These are phyloP conservation scores for Pythium utonaiense DNA, from an alignment of 352 stramenopile genomes.

Conservation along the genomic window DNA sequence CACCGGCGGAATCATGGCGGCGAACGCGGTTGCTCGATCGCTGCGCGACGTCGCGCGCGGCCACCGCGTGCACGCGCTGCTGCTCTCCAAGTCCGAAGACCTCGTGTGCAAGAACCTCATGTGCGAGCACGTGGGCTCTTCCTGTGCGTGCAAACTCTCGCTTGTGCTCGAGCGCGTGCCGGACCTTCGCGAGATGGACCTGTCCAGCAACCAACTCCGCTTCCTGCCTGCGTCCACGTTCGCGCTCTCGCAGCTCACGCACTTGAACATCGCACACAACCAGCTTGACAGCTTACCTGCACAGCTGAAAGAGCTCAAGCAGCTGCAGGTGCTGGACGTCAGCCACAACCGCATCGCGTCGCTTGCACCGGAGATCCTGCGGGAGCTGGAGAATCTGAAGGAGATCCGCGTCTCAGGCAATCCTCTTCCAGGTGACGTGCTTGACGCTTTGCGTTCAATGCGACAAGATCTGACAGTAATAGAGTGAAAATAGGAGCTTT, in stretches of 20 bases:
- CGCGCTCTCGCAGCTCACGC: constrained; percentile 46
- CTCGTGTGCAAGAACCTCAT: constrained; percentile 91
- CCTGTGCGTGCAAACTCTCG: constrained; percentile 82
- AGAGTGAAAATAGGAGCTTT: neutral
- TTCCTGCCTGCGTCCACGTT: constrained; percentile 80
- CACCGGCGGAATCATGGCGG: neutral
- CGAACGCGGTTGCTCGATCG: constrained; percentile 29
- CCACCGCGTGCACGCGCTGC: constrained; percentile 44
- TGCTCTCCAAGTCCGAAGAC: constrained; percentile 77
- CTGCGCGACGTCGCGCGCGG: constrained; percentile 72
- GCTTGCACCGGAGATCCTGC: constrained; percentile 41
- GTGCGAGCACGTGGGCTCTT: constrained; percentile 86
- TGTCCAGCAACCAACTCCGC: constrained; percentile 74
- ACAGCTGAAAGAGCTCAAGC: constrained; percentile 38
- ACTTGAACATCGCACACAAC: constrained; percentile 71
- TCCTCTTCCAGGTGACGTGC: constrained; percentile 20
- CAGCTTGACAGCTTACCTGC: constrained; percentile 43
- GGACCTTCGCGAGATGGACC: constrained; percentile 57
- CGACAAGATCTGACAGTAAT: constrained; percentile 29
- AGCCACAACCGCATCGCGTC: constrained; percentile 43
- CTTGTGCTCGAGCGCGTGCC: constrained; percentile 74
- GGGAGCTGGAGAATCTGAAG: constrained; percentile 33
- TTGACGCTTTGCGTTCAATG: constrained; percentile 29
- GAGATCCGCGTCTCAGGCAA: constrained; percentile 50
- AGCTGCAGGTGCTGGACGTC: constrained; percentile 63